Base-by-base conservation (phyloP, 257 asterid species). In the Eustoma russellianum region DNA sequence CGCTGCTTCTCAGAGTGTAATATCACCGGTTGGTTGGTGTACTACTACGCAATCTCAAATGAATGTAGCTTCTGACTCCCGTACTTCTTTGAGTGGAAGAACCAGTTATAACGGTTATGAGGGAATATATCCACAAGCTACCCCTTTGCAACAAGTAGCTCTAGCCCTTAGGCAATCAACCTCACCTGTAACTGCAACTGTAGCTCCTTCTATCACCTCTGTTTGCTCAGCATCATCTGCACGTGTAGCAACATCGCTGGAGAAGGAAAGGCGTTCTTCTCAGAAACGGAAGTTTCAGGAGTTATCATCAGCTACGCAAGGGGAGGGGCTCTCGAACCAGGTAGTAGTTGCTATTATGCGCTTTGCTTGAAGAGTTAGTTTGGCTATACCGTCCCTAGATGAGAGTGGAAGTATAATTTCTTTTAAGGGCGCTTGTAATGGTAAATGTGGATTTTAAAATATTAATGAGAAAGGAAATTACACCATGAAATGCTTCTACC, bases 61-160 rank as follows among this genome's bases (percentile, higher is more conserved):
- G 55, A 59, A 59, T 60, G 33, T 73, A 18, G 62, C 65, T 55
- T 60, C 53, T 69, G 72, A 70, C 75, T 76, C 94, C 52, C 81
- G 72, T 18, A 66, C 76, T 41, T 56, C 74, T 19, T 48, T 82
- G 74, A 62, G 60, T 17, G 73, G 73, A 57, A 80, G 83, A 53
- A 85, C 95, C 49, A 92, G 88, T 80, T 88, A 92, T 67, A 76
- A 59, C 60, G 99, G 95, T 61, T 92, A 92, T 68, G 91, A 76
- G 66, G 99, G 97, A 70, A 83, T 92, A 79, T 92, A 83, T 70
- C 93, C 99, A 46, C 95, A 81, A 65, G 85, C 79, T 40, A 85
- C 99, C 13, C 91, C 97, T 17, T 72, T 92, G 82, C 95, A 91
- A 71, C 98, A 84, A 77, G 94, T 91, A 62, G 97, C 97, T 50